A percentile compares a stretch with the other conserved stretches of the same genome.
phyloP scores from a whole-genome alignment of 345 rosid species.

The Gossypium raimondii region DNA sequence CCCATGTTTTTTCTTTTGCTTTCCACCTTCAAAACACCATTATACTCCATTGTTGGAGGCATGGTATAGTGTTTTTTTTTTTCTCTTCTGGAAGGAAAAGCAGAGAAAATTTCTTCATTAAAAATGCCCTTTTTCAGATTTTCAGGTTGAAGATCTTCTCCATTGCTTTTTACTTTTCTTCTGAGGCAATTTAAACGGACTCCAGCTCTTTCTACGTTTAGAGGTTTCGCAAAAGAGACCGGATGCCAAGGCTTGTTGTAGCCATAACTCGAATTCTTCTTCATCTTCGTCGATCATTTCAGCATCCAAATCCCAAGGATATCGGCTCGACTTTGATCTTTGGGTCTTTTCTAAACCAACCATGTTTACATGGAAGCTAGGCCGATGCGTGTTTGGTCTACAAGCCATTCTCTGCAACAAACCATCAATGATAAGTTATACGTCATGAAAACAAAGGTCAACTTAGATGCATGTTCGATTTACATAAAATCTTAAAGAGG shows the following conservation, averaged over 20 bases:
- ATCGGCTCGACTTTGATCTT: slow-evolving; percentile 75
- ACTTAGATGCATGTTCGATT: no score
- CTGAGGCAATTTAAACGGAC: slow-evolving; percentile 81
- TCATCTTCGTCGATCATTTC: slow-evolving; percentile 91
- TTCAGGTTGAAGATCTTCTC: slow-evolving; percentile 77
- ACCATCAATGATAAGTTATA: background rate
- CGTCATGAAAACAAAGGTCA: no score
- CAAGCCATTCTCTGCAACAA: slow-evolving; percentile 84
- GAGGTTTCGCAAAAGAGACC: slow-evolving; percentile 90
- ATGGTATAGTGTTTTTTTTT: background rate
- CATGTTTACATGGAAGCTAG: slow-evolving; percentile 95
- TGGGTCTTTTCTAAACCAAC: slow-evolving; percentile 89
- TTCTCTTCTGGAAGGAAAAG: background rate
- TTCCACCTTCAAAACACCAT: background rate
- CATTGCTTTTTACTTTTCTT: slow-evolving; percentile 84
- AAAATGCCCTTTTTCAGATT: background rate
- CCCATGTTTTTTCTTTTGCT: background rate
- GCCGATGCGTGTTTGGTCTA: slow-evolving; percentile 94
- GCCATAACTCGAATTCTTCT: slow-evolving; percentile 88
- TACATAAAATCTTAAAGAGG: background rate
- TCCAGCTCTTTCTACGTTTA: slow-evolving; percentile 90
- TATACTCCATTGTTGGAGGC: background rate
- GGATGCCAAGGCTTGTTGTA: slow-evolving; percentile 81
- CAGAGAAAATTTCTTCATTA: background rate
- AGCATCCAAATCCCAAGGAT: slow-evolving; percentile 86